These are phyloP conservation scores for Carex arenaria DNA, from an alignment of 202 grass and related monocot species.

Conservation along the genomic window DNA sequence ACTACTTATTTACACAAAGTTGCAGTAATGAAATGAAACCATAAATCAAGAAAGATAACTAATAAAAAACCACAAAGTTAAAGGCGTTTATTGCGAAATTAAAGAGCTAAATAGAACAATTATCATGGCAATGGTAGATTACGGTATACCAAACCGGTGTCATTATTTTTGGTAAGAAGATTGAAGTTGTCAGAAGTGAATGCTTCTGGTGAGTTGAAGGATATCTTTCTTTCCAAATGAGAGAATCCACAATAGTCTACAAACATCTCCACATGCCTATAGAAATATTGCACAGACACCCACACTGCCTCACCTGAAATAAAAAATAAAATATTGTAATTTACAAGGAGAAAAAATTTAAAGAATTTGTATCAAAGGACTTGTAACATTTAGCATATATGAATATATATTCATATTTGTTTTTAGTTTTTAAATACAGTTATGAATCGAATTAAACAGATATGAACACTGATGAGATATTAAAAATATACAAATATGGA, in stretches of 20 bases:
- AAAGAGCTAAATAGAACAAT: not conserved
- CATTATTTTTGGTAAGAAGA: constrained; percentile 29
- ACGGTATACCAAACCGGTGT: constrained; percentile 20
- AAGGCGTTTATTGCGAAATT: not conserved
- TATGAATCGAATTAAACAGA: too few relatives aligned
- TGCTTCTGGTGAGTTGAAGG: not conserved
- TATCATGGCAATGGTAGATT: not conserved
- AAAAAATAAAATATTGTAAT: not conserved
- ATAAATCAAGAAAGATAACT: not conserved
- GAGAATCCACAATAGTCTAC: constrained; percentile 33
- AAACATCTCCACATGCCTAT: constrained; percentile 11
- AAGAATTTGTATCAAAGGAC: too few relatives aligned
- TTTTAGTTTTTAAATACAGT: too few relatives aligned
- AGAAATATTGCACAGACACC: constrained; percentile 20
- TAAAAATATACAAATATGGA: too few relatives aligned
- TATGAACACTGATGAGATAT: too few relatives aligned
- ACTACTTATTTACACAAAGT: not conserved
- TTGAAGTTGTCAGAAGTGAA: constrained; percentile 20
- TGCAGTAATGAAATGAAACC: not conserved
- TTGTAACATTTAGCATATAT: too few relatives aligned
- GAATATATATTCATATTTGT: too few relatives aligned
- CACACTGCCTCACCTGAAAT: constrained; percentile 35
- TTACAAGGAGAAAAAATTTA: not conserved
- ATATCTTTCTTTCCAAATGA: constrained; percentile 32
- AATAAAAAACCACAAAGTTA: not conserved